Evolutionary conservation across 352 stramenopile species (phyloP).

Genomic region (Phytopythium mirpurense): DNA sequence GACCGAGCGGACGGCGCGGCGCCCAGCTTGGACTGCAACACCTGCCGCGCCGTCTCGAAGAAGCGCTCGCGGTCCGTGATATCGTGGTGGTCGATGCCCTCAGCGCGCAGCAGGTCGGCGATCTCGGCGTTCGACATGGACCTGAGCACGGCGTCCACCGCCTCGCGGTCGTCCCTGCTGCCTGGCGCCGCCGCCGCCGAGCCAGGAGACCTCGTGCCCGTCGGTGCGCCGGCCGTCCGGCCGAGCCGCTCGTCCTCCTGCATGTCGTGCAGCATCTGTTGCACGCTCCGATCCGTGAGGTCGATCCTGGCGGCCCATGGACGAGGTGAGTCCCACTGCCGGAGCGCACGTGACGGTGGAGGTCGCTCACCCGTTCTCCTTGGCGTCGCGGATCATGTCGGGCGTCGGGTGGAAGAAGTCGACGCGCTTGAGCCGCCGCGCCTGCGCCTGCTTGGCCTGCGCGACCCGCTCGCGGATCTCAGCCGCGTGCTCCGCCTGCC

Average conservation of each 20-base stretch:
- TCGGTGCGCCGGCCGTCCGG: neutral
- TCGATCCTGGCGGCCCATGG: conserved; percentile 45
- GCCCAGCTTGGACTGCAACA: conserved; percentile 55
- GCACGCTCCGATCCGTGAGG: conserved; percentile 59
- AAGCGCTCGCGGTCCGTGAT: conserved; percentile 72
- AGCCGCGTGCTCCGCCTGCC: conserved; percentile 42
- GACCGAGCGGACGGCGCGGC: conserved; percentile 8
- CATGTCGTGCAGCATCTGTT: conserved; percentile 78
- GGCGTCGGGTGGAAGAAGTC: conserved; percentile 74
- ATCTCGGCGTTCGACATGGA: conserved; percentile 76
- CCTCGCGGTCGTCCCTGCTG: conserved; percentile 13
- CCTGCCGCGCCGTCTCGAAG: conserved; percentile 63
- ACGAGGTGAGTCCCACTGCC: neutral
- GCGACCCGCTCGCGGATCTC: conserved; percentile 65
- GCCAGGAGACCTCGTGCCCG: too few relatives aligned
- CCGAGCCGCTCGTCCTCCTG: conserved; percentile 63
- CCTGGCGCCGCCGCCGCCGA: conserved; percentile 12
- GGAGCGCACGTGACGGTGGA: neutral
- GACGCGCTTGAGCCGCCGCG: conserved; percentile 46
- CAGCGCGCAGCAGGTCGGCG: conserved; percentile 41
- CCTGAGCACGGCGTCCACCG: conserved; percentile 65
- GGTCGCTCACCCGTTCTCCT: conserved; percentile 80
- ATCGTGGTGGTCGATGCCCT: conserved; percentile 76
- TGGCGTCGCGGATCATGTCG: conserved; percentile 76
- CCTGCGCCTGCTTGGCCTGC: conserved; percentile 38